Conservation (phyloP, 768 basidiomycete species). For the Melanogaster broomeanus region DNA sequence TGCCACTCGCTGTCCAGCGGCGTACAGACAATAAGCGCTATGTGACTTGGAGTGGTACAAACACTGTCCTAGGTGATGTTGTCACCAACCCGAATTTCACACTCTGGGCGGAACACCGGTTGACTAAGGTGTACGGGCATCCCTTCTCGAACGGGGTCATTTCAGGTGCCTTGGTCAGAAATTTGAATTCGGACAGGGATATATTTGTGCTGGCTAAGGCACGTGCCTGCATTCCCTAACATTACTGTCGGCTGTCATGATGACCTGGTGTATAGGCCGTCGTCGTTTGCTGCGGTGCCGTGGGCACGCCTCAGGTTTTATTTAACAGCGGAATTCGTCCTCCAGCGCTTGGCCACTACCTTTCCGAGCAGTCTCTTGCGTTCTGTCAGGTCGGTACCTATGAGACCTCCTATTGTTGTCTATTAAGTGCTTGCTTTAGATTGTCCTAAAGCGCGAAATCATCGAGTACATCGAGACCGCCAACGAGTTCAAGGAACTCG, state of each 20-base stretch:
- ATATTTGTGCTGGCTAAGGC: background rate
- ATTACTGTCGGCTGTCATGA: background rate
- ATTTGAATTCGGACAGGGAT: background rate
- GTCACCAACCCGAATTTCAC: background rate
- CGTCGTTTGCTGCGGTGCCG: background rate
- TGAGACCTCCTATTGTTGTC: background rate
- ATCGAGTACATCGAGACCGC: background rate
- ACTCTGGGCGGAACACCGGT: background rate
- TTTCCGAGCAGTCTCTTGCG: background rate
- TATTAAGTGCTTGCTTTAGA: background rate
- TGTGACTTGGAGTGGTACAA: background rate
- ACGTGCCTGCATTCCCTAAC: background rate
- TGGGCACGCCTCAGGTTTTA: background rate
- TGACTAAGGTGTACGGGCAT: background rate
- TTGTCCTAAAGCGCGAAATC: background rate
- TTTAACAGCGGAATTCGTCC: background rate
- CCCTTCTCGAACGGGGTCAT: background rate
- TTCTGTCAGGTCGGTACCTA: background rate
- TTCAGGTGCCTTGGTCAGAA: background rate
- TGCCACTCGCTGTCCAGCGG: background rate
- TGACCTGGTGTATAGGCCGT: background rate
- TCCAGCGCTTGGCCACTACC: background rate
- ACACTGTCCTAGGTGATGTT: background rate
- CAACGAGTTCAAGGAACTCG: constrained; percentile 15
- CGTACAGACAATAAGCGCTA: background rate